phyloP scores from a whole-genome alignment of 345 rosid genomes.

The Eutrema japonicum region DNA sequence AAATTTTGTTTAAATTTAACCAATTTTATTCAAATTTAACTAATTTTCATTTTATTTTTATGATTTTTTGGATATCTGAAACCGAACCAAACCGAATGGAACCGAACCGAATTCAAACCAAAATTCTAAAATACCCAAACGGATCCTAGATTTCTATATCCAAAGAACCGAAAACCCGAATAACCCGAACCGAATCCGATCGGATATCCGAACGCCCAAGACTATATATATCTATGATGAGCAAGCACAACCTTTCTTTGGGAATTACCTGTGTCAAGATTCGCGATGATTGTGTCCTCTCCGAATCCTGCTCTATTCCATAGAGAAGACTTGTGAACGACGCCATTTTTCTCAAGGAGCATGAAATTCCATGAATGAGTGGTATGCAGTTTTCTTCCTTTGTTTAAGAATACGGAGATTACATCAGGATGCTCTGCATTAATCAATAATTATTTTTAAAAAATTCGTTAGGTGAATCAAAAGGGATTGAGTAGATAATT shows the following conservation, averaged over 20 bases:
- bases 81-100: too few relatives aligned
- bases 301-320: slow-evolving; percentile 62
- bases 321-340: slow-evolving; percentile 45
- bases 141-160: too few relatives aligned
- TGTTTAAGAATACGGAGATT: slow-evolving; percentile 61
- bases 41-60: too few relatives aligned
- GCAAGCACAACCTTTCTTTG: neutral
- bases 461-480: neutral
- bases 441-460: neutral
- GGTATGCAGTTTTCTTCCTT: slow-evolving; percentile 55
- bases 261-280: slow-evolving; percentile 59
- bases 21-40: too few relatives aligned
- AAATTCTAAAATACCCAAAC: too few relatives aligned
- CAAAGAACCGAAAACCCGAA: too few relatives aligned
- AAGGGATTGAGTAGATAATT: neutral
- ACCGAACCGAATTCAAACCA: too few relatives aligned
- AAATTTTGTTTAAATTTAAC: too few relatives aligned
- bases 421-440: slow-evolving; percentile 63
- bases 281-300: slow-evolving; percentile 58
- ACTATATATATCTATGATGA: neutral
- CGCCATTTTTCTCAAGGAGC: slow-evolving; percentile 51
- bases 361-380: slow-evolving; percentile 75
- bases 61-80: too few relatives aligned
- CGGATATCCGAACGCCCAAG: too few relatives aligned
- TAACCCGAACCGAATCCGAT: too few relatives aligned